Percentiles rank a stretch among this genome's conserved stretches.
Conservation (phyloP, 2,329 filamentous ascomycete species). For the Neonectria coccinea region DNA sequence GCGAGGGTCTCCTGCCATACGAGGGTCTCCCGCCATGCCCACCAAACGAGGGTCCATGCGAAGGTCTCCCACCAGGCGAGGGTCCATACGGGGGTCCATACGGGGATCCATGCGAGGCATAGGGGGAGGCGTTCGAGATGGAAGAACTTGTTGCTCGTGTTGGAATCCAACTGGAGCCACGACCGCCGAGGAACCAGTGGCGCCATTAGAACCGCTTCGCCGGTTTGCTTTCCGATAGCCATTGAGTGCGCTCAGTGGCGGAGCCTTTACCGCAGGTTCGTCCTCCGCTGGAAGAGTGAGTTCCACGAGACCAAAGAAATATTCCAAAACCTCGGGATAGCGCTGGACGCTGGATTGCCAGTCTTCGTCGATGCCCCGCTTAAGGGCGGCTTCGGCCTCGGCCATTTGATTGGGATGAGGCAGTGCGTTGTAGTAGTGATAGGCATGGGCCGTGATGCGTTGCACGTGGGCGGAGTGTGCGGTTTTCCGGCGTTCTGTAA, state of each 20-base stretch:
- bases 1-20: slow-evolving; percentile 22
- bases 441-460: slow-evolving; percentile 65
- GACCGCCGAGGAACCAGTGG: slow-evolving; percentile 46
- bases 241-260: slow-evolving; percentile 66
- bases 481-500: slow-evolving; percentile 71
- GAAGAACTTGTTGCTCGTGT: slow-evolving; percentile 40
- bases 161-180: slow-evolving; percentile 42
- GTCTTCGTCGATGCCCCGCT: slow-evolving; percentile 81
- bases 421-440: slow-evolving; percentile 67
- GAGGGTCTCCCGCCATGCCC: background rate
- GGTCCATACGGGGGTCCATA: slow-evolving; percentile 23
- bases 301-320: slow-evolving; percentile 79
- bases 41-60: slow-evolving; percentile 38
- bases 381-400: slow-evolving; percentile 73
- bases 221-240: slow-evolving; percentile 61
- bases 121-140: slow-evolving; percentile 44
- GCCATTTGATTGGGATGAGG: slow-evolving; percentile 73
- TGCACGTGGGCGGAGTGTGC: slow-evolving; percentile 68
- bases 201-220: slow-evolving; percentile 53
- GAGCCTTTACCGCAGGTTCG: slow-evolving; percentile 69
- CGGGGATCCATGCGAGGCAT: slow-evolving; percentile 40
- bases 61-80: slow-evolving; percentile 6
- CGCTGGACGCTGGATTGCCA: slow-evolving; percentile 80
- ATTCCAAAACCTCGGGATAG: slow-evolving; percentile 85
- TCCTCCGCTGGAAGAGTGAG: slow-evolving; percentile 73